A percentile compares a stretch with the other conserved stretches of the same genome.
phyloP scores from a whole-genome alignment of 139 green algal species.

The Axilococcus clingmanii region DNA sequence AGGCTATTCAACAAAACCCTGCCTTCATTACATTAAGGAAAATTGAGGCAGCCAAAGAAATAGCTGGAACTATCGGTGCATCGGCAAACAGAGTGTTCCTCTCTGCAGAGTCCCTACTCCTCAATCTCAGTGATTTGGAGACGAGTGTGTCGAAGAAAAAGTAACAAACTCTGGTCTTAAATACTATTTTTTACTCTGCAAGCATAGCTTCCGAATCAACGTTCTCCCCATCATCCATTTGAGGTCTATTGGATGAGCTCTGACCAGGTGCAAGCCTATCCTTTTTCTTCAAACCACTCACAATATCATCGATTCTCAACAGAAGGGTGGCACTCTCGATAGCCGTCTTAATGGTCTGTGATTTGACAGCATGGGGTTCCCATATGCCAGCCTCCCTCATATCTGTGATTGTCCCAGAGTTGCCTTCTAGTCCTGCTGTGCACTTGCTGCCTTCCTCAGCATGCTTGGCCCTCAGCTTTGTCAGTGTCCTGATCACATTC shows the following conservation, averaged over 20 bases:
- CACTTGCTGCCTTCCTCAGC: constrained; percentile 28
- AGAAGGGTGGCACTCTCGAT: constrained; percentile 88
- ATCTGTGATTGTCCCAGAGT: constrained; percentile 72
- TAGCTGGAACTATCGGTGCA: constrained; percentile 74
- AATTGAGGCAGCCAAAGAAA: constrained; percentile 92
- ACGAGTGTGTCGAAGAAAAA: neutral
- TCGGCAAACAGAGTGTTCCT: constrained; percentile 88
- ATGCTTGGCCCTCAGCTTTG: constrained; percentile 88
- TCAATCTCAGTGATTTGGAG: constrained; percentile 64
- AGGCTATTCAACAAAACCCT: constrained; percentile 80
- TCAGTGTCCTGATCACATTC: constrained; percentile 97
- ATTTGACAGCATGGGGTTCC: constrained; percentile 92
- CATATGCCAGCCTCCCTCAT: constrained; percentile 94
- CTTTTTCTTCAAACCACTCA: constrained; percentile 77
- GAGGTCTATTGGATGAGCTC: constrained; percentile 17
- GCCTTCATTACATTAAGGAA: constrained; percentile 85
- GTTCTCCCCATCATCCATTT: constrained; percentile 49
- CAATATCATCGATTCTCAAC: constrained; percentile 98
- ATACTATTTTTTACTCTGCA: constrained; percentile 34
- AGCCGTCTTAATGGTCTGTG: constrained; percentile 94
- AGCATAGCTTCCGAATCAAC: constrained; percentile 71
- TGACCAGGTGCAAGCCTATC: constrained; percentile 27
- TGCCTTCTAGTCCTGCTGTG: constrained; percentile 81
- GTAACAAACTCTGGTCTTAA: neutral
- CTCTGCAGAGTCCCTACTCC: constrained; percentile 78